Conservation (phyloP, 202 grass and related monocot species). For the Eragrostis tef region DNA sequence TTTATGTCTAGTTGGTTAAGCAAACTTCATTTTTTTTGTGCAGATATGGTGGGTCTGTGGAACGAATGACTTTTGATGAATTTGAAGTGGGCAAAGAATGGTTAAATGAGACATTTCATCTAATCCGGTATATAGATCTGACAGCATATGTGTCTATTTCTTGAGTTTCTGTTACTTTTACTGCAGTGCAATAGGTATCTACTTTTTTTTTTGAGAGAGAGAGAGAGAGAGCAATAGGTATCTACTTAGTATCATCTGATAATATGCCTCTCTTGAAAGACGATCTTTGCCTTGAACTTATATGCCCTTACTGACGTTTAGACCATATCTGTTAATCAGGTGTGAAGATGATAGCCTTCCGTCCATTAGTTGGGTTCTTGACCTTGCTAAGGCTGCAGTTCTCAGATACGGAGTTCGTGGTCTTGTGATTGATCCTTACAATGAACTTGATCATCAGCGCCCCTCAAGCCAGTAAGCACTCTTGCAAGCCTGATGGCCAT, state of each 20-base stretch:
- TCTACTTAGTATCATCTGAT: no score
- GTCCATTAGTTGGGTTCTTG: slow-evolving; percentile 83
- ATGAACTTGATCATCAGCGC: slow-evolving; percentile 97
- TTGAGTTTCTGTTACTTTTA: slow-evolving; percentile 40
- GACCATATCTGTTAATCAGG: slow-evolving; percentile 49
- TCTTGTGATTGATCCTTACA: slow-evolving; percentile 97
- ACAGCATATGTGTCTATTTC: slow-evolving; percentile 13
- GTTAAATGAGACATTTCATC: slow-evolving; percentile 85
- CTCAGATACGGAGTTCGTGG: slow-evolving; percentile 82
- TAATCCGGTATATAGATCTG: slow-evolving; percentile 69
- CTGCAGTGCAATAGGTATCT: no score
- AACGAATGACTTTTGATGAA: slow-evolving; percentile 70
- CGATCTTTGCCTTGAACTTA: slow-evolving; percentile 9
- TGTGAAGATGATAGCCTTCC: slow-evolving; percentile 90
- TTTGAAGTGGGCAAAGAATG: slow-evolving; percentile 82
- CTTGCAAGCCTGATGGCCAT: background rate
- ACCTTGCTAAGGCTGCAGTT: slow-evolving; percentile 84
- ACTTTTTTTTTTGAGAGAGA: no score
- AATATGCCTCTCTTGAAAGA: background rate
- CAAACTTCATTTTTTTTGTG: slow-evolving; percentile 47
- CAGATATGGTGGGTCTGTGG: slow-evolving; percentile 66
- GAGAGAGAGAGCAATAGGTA: no score
- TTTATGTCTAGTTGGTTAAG: slow-evolving; percentile 29
- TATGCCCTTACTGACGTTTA: slow-evolving; percentile 32
- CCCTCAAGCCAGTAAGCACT: slow-evolving; percentile 70